These are phyloP conservation scores for Plectosphaerella plurivora DNA, from an alignment of 2,329 filamentous ascomycete species.

Conservation along the genomic window DNA sequence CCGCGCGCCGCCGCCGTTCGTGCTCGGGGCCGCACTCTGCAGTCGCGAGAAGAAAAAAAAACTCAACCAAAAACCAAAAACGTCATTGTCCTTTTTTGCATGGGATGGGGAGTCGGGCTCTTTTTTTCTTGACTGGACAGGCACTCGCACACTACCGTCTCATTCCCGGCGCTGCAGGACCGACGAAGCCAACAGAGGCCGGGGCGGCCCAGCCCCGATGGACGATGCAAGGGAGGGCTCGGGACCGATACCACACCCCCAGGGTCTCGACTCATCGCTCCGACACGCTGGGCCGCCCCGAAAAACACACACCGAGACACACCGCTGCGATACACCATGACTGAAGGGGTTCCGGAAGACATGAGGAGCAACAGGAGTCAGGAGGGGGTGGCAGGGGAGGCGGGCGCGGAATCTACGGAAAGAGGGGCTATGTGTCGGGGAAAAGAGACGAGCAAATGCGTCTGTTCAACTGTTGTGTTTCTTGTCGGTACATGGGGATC, in stretches of 20 bases:
- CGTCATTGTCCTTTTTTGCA: conserved; percentile 24
- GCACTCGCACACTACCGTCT: conserved; percentile 10
- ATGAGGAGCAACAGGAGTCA: too few species aligned
- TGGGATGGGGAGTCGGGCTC: conserved; percentile 30
- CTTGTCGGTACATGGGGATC: background rate
- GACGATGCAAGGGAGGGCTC: background rate
- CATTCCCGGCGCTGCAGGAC: too few species aligned
- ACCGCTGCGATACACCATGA: too few species aligned
- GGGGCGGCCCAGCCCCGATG: too few species aligned
- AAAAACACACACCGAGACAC: too few species aligned
- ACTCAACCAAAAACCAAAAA: background rate
- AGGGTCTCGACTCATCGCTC: background rate
- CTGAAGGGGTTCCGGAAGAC: too few species aligned
- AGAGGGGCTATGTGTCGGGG: background rate
- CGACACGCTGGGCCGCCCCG: background rate
- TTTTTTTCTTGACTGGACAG: conserved; percentile 22
- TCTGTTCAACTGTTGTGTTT: background rate
- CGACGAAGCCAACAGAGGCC: too few species aligned
- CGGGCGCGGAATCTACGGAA: background rate
- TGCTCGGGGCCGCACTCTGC: conserved; percentile 1
- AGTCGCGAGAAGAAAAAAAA: conserved; percentile 6
- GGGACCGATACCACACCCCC: conserved; percentile 5
- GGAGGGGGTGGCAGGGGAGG: too few species aligned
- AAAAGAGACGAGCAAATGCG: background rate
- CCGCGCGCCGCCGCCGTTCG: background rate